These are phyloP conservation scores for Physcomitrium patens DNA, from an alignment of 225 moss, liverwort and hornwort genomes.

Conservation along the genomic window DNA sequence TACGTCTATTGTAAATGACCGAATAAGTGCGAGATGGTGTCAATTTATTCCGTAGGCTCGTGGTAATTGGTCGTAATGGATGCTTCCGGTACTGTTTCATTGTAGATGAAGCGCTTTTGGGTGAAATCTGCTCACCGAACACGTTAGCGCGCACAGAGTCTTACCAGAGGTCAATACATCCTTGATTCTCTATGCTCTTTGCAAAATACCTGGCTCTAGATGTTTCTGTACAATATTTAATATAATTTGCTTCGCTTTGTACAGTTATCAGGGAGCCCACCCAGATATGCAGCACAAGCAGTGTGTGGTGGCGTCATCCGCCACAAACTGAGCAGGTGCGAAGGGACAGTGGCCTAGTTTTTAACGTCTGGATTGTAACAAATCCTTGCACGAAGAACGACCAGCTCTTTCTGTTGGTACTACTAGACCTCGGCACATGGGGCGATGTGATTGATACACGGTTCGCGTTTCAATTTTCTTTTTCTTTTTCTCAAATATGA, in stretches of 20 bases:
- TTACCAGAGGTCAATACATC: no score
- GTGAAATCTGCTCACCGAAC: no score
- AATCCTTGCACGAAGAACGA: neutral
- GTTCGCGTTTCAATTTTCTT: no score
- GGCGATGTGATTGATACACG: neutral
- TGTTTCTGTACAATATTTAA: neutral
- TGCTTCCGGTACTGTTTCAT: no score
- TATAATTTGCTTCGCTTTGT: conserved; percentile 1
- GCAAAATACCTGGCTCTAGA: neutral
- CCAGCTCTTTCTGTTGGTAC: neutral
- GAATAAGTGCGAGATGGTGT: no score
- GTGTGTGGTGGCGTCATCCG: conserved; percentile 11
- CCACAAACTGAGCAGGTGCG: neutral
- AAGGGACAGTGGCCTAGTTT: neutral
- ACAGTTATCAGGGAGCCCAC: conserved; percentile 22
- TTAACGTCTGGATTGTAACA: conserved; percentile 8
- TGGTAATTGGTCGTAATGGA: no score
- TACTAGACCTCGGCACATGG: neutral
- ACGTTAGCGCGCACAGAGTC: no score
- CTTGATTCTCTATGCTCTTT: no score
- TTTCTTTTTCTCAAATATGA: conserved; percentile 26
- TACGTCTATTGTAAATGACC: no score
- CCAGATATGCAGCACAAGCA: neutral
- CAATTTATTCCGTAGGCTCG: no score
- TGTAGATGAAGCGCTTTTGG: no score